Percentiles rank a stretch among this genome's conserved stretches.
These are phyloP conservation scores for Tephrocybe sp. DNA, from an alignment of 768 basidiomycete genomes.

Conservation along the genomic window DNA sequence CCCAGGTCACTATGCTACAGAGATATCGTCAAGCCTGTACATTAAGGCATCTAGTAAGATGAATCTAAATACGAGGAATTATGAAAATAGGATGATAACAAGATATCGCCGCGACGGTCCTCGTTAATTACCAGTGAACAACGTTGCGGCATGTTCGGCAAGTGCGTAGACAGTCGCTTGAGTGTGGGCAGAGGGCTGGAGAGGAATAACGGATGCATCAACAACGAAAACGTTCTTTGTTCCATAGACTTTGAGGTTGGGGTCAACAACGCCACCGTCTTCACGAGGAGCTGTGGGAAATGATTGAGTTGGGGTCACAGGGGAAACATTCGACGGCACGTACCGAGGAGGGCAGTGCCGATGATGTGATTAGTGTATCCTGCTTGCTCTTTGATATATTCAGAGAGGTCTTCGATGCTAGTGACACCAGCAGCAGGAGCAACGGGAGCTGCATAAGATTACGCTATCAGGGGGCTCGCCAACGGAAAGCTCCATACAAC, in stretches of 20 bases:
- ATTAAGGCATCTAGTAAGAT: not conserved
- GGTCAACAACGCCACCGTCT: constrained; percentile 37
- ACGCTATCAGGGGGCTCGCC: not conserved
- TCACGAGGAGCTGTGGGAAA: not conserved
- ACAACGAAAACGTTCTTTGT: constrained; percentile 16
- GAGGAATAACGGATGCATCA: not conserved
- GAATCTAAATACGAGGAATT: not conserved
- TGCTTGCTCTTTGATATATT: not conserved
- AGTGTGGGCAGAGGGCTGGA: not conserved
- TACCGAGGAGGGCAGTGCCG: constrained; percentile 2
- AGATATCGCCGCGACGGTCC: not conserved
- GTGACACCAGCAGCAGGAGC: constrained; percentile 4
- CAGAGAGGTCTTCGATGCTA: constrained; percentile 1
- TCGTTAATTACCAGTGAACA: not conserved
- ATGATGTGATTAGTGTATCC: constrained; percentile 2
- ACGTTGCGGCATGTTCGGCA: not conserved
- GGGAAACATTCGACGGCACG: not conserved
- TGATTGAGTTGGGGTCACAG: not conserved
- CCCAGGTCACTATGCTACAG: not conserved
- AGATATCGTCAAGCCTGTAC: not conserved
- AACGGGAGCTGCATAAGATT: not conserved
- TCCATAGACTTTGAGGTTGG: constrained; percentile 41
- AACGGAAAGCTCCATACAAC: not conserved
- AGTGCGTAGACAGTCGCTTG: not conserved
- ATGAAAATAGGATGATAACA: not conserved